Base-by-base conservation (phyloP, 805 yeast species). In the Naumovozyma dairenensis region DNA sequence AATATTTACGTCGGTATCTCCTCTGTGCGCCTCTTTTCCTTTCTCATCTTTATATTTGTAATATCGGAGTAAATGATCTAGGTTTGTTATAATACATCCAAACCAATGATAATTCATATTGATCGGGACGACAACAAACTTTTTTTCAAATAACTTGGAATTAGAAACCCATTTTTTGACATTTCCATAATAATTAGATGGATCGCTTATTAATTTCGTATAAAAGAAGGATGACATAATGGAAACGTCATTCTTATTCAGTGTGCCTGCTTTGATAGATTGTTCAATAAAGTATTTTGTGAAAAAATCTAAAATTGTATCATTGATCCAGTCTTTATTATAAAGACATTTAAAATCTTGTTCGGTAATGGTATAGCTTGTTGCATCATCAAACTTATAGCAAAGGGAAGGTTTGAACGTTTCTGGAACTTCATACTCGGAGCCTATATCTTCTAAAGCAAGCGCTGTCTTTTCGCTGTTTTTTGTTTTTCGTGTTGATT, bases 71-170 rank as follows among this genome's bases (percentile, higher is more conserved):
- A 54, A 41, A 14, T 33, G 49, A 44, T 32, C 72, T 63, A 47
- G 73, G 60, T 39, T 79, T 69, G 37, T 74, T 4, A 89, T 71
- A 4, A 89, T 70, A 18, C 83, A 77, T 29, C 87, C 77, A 51
- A 77, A 83, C 98, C 98, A 92, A 59, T 92, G 98, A 25, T 72
- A 63, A 26, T 69, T 69, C 41, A 78, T 82, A 55, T 84, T 83
- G 6, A 92, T 77, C 1, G 98, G 98, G 8, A 89, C 65, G 2
- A 87, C 67, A 2, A 85, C 62, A 46, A 68, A 74, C 29, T 72
- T 69, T 48, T 68, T 77, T 14, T 62, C 63, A 55, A 75, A 67
- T 2, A 78, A 54, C 41, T 84, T 80, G 6, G 80, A 58, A 43
- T 79, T 79, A 28, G 69, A 64, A 8, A 92, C 72, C 97, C 97